Base-by-base conservation (phyloP, 805 yeast species). In the Wickerhamomyces ciferrii region DNA sequence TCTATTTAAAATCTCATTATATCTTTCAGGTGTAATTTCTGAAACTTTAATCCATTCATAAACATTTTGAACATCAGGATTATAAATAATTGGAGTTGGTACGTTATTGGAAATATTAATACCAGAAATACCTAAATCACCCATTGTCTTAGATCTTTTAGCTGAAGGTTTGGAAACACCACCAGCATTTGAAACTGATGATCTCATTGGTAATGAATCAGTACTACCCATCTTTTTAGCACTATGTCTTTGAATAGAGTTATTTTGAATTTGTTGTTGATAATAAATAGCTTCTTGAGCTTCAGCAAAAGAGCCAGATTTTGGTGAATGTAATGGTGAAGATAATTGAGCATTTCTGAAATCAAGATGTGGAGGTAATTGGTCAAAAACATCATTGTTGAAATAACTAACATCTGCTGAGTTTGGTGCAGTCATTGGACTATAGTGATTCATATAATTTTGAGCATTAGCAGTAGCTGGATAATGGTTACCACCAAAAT, bases 271-370 rank as follows among this genome's bases (percentile, higher is more conserved):
- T 6, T 32, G 35, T 5, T 11, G 39, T 8, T n/a, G 17, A 27
- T 27, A 4, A 13, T 27, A 9, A n/a, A 31, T n/a, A 15, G 17
- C 35, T 15, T 31, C 35, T 20, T 20, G 25, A 14, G 39, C 24
- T 14, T 37, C 39, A 14, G 13, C 39, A 20, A 37, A 20, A 13
- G 17, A 20, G 8, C 18, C 32, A 17, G 23, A 11, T 8, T 42
- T 42, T 35, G 44, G 44, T 7, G 44, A 42, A 9, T 42, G 32
- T 13, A 36, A 13, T 18, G 44, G 44, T 11, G 44, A 42, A 25
- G 40, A 42, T 17, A 17, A n/a, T 24, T 39, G 29, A 17, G 41
- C 13, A n/a, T 23, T 25, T 23, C n/a, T 17, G 6, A n/a, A 17
- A 8, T 39, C 29, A 13, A 24, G 11, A 6, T 38, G 32, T 35